Conservation (phyloP, 129 eudicot genomes). For the Flaveria robusta region DNA sequence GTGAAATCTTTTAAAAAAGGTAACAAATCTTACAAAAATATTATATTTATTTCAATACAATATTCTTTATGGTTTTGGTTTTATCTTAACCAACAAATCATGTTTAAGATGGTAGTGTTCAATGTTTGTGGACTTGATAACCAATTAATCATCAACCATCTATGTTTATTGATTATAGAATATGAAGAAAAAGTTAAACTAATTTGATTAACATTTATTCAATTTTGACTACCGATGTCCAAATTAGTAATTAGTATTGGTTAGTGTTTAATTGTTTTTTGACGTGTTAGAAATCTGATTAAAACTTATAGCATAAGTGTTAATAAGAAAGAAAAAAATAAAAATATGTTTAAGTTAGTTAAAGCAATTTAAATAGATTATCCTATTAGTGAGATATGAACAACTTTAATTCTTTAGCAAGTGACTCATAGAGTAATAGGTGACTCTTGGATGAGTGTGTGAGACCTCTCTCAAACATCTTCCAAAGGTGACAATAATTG, state of each 20-base stretch:
- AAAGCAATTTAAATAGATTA: neutral
- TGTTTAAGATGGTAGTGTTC: neutral
- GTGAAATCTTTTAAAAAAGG: neutral
- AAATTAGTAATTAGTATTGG: neutral
- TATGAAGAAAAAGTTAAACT: neutral
- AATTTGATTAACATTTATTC: neutral
- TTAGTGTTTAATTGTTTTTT: neutral
- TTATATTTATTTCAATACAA: neutral
- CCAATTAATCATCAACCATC: too few relatives aligned
- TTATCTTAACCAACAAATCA: neutral
- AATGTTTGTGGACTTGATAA: neutral
- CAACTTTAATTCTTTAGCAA: conserved; percentile 23
- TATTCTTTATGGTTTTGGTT: neutral
- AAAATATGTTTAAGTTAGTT: neutral
- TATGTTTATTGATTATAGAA: too few relatives aligned
- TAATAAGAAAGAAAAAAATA: neutral
- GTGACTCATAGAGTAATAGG: conserved; percentile 20
- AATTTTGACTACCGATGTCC: neutral
- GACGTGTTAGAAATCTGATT: neutral
- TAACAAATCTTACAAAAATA: neutral
- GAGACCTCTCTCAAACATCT: conserved; percentile 11
- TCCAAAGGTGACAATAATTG: conserved; percentile 18
- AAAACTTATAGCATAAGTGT: neutral
- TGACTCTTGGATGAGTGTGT: conserved; percentile 35
- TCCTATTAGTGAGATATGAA: conserved; percentile 11